Conservation (phyloP, 257 asterid species). For the Thymus quinquecostatus region DNA sequence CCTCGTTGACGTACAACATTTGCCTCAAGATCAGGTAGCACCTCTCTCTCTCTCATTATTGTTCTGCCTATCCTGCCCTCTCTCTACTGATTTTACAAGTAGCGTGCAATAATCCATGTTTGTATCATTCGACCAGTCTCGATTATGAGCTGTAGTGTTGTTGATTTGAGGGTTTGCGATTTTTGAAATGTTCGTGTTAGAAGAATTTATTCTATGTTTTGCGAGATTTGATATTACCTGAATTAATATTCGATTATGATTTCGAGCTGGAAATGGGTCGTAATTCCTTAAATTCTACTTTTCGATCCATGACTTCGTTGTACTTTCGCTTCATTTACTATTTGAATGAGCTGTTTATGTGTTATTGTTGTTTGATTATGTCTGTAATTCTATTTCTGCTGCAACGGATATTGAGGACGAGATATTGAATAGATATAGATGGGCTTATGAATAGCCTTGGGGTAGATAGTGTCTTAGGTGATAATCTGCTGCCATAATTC, state of each 20-base stretch:
- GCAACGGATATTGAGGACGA: constrained; percentile 66
- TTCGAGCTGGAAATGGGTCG: not conserved
- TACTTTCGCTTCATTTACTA: not conserved
- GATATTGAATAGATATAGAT: constrained; percentile 77
- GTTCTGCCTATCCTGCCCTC: no score
- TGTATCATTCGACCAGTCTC: no score
- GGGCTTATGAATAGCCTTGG: constrained; percentile 99
- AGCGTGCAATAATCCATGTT: no score
- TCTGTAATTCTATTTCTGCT: constrained; percentile 8
- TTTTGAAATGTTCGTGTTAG: no score
- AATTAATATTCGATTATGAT: no score
- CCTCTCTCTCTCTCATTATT: no score
- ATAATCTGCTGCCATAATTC: constrained; percentile 24
- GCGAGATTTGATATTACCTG: not conserved
- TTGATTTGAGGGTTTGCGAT: no score
- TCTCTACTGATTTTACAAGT: no score
- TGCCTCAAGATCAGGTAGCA: no score
- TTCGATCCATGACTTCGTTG: constrained; percentile 6
- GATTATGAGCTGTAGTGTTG: no score
- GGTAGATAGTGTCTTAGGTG: constrained; percentile 93
- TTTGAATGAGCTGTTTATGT: not conserved
- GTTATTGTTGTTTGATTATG: no score
- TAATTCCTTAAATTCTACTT: not conserved
- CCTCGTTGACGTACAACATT: no score
- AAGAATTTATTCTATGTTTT: not conserved